Evolutionary conservation across 345 rosid species (phyloP), one percentile per base, ranked within the genome.

Genomic region (Rhizophora mangle): DNA sequence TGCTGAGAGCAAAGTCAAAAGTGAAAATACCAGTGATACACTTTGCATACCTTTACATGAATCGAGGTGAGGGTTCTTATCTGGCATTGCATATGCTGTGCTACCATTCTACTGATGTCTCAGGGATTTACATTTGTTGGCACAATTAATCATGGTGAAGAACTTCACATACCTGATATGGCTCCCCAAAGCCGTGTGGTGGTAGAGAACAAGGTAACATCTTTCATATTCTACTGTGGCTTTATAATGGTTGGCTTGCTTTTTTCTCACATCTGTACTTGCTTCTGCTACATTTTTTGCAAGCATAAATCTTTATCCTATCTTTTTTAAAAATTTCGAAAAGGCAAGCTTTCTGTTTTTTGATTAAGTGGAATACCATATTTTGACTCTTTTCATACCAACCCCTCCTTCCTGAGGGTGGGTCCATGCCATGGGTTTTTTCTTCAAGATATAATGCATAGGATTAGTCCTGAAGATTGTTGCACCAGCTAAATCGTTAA

Each of bases 1-100:
- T 76, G 82, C 85, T 67, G 77, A 84, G 78, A 83, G 67, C 56
- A 82, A 75, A 72, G 84, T 78, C 31, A 74, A 75, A 78, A 74
- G 79, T 69, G 79, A 79, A 73, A 59, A 75, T 31, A 63, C 24
- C 62, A 62, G 68, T 9, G 30, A 43, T 77, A 65, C 78, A 57
- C 57, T 72, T 32, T 70, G 67, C 21, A 47, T 68, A 62, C 47
- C 74, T 78, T 65, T 62, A 49, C 59, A 54, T 58, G 60, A 69
- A 80, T 63, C 65, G 68, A 62, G 84, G 91, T 87, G 67, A 84
- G 80, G 63, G 61, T 62, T 62, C 53, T 65, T 64, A 29, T 15
- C 62, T 36, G 60, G 31, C 27, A 21, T 61, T 32, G 32, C 57
- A 10, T 46, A 60, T 55, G 20, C 32, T 65, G 6, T 30, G n/a